A percentile compares a stretch with the other conserved stretches of the same genome.
Evolutionary conservation across 2,329 filamentous ascomycete species (phyloP).

Genomic region (Epichloe scottii): DNA sequence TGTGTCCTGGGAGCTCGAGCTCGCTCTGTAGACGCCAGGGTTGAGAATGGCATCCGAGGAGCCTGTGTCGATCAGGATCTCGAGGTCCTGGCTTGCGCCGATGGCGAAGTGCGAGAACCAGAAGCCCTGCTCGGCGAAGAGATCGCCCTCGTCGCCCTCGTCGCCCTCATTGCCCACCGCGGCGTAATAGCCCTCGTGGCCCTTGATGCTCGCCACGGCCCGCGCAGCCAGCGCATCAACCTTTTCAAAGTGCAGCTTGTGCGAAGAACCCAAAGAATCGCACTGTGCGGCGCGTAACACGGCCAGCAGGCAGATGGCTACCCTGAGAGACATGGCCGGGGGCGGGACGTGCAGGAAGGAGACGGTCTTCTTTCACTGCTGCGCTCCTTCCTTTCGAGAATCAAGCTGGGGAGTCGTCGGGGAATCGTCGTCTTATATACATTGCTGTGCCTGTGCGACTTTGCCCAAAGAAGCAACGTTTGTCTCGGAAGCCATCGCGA

Average conservation of each 20-base stretch:
- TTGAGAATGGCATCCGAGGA: conserved; percentile 10
- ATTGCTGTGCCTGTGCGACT: too few species aligned
- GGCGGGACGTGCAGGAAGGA: not conserved
- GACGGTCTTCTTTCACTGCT: not conserved
- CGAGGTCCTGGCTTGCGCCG: conserved; percentile 9
- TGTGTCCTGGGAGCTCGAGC: conserved; percentile 4
- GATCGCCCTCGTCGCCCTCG: not conserved
- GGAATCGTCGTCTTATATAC: too few species aligned
- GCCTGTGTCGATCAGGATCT: conserved; percentile 11
- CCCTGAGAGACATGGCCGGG: not conserved
- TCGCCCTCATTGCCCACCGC: not conserved
- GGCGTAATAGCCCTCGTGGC: too few species aligned
- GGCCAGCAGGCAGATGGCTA: not conserved
- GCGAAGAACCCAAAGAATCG: not conserved
- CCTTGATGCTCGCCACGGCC: not conserved
- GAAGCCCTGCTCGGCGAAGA: conserved; percentile 6
- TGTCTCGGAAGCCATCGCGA: too few species aligned
- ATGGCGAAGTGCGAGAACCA: conserved; percentile 12
- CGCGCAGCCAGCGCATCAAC: not conserved
- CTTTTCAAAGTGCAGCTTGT: not conserved
- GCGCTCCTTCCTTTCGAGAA: not conserved
- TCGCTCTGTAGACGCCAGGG: conserved; percentile 10
- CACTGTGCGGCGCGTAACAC: not conserved
- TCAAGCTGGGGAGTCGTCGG: too few species aligned
- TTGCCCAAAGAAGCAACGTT: too few species aligned